Conservation (phyloP, 176 grass and related monocot genomes). For the Musa acuminata region DNA sequence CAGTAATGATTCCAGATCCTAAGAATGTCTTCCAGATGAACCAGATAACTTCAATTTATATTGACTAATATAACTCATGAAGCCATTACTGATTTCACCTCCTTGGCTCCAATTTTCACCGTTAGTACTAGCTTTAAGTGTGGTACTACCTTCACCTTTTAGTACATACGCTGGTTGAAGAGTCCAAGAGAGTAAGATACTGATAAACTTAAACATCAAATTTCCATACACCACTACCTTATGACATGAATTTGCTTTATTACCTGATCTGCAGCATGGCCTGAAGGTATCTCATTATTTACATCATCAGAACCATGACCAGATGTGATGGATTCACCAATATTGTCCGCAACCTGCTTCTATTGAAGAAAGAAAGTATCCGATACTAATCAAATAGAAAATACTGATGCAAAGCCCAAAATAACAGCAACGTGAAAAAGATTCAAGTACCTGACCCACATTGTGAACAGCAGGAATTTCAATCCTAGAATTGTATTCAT, state of each 20-base stretch:
- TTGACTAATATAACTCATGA: too few relatives aligned
- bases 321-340: conserved; percentile 26
- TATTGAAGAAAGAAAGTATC: background rate
- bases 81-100: too few relatives aligned
- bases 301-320: conserved; percentile 29
- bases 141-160: too few relatives aligned
- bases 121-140: background rate
- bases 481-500: conserved; percentile 13
- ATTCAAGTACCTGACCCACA: background rate
- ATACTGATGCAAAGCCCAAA: background rate
- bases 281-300: conserved; percentile 25
- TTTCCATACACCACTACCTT: background rate
- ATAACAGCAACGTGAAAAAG: background rate
- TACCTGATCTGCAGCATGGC: conserved; percentile 28
- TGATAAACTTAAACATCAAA: background rate
- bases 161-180: too few relatives aligned
- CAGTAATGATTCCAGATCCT: too few relatives aligned
- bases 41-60: too few relatives aligned
- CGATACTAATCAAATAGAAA: background rate
- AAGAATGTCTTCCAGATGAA: too few relatives aligned
- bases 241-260: background rate
- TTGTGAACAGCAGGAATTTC: conserved; percentile 17
- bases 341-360: conserved; percentile 36
- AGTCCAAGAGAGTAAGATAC: too few relatives aligned
- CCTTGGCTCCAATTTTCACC: background rate